Base-by-base conservation (phyloP, 805 yeast species). In the Teunomyces cretensis region DNA sequence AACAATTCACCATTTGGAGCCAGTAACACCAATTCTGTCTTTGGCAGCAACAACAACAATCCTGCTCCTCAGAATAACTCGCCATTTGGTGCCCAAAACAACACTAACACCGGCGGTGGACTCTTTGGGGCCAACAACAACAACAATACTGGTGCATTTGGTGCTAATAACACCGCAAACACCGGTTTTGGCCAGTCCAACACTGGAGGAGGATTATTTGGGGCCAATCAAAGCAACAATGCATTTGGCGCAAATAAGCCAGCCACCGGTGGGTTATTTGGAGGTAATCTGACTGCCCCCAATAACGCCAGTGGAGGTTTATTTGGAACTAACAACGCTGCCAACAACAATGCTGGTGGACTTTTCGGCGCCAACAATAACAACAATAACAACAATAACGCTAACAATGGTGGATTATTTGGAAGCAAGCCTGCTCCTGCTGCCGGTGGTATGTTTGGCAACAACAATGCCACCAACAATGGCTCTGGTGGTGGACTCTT, bases 331-430 rank as follows among this genome's bases (percentile, higher is more conserved):
- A 49, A 37, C 22, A 36, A 36, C 36, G 33, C 41, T 19, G 39
- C 30, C 27, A 43, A 30, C 42, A 46, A 42, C 40, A 37, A 27
- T 16, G 39, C 24, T 9, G 58, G 61, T 36, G 65, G 64, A 3
- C 32, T 55, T 7, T 60, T 58, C 54, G 65, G 58, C 30, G 53
- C 43, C 37, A 39, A 50, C 22, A 58, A 48, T 16, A 28, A 15
- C 22, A 58, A 48, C 19, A 28, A 15, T 6, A 19, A 19, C 22
- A n/a, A 7, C 16, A 33, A 37, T 14, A 56, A 51, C 41, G 48
- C 55, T 40, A 47, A 61, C 22, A 49, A 58, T 15, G 68, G 67
- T 7, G 70, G 70, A 4, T 55, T 62, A 17, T 65, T 63, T 49
- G 68, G 70, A 2, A 47, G 40, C 15, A 46, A 33, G 13, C 37